Evolutionary conservation across 2,329 filamentous ascomycete species (phyloP), one percentile per base, ranked within the genome.

Genomic region (Pseudogymnoascus destructans): DNA sequence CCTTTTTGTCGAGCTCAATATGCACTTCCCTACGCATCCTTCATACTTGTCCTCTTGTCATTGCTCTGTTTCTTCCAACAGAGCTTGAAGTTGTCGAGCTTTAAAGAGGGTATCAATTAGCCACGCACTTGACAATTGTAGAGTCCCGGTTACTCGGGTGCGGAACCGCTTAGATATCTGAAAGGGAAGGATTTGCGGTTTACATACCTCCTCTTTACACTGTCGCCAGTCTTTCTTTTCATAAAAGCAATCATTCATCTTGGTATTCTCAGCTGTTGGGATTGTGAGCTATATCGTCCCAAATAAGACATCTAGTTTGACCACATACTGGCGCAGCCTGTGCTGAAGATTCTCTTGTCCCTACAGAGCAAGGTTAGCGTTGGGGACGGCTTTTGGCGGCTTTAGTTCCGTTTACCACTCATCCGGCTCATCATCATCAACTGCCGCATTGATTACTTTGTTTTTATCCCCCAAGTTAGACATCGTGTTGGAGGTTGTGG

Each of bases 301-400:
- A 36, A 38, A 15, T 56, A 21, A 56, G 32, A 10, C 35, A 57
- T 59, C 40, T 57, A 13, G 17, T 46, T 52, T 38, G 57, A 35
- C 25, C 42, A 42, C 75, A 69, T 74, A 95, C 92, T 85, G 72
- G 90, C 82, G 69, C 92, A 97, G 60, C 92, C 93, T 2, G 92
- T 97, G 76, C 89, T 95, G 76, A 89, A 95, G 72, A 97, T 97
- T 69, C 93, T 81, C 79, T 95, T 92, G 76, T 97, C 91, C 92
- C 92, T 97, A 70, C 60, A 65, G 59, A 56, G 32, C 57, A 49
- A 58, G 36, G 46, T 65, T 62, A 63, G 62, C 60, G 58, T 63
- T 62, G 58, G 57, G 58, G 59, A 32, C 46, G 25, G 46, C 46
- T 52, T 52, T 30, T 63, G 63, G 58, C 58, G 61, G 33, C 32